These are phyloP conservation scores for Microbotryum scabiosae DNA, from an alignment of 1,284 basidiomycete species.

Conservation along the genomic window DNA sequence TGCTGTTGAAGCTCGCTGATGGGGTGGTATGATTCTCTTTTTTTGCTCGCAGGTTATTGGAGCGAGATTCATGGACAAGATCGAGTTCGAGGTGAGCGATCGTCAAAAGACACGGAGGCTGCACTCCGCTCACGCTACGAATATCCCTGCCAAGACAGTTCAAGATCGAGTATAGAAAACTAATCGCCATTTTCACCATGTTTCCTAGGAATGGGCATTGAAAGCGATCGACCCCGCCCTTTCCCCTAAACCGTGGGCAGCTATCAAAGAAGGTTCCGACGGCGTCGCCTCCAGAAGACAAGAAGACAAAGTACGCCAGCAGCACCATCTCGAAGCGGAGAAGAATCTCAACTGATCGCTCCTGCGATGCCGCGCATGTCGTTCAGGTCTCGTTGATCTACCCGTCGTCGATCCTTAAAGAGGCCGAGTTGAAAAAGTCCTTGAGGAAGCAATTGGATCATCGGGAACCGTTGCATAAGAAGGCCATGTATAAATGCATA, in stretches of 20 bases:
- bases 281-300: neutral
- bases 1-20: neutral
- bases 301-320: neutral
- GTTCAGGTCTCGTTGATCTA: conserved; percentile 31
- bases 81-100: conserved; percentile 28
- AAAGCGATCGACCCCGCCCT: conserved; percentile 33
- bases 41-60: conserved; percentile 19
- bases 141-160: too few species aligned
- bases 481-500: conserved; percentile 26
- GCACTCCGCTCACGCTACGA: too few species aligned
- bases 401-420: conserved; percentile 21
- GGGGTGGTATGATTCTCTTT: neutral
- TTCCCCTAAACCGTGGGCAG: conserved; percentile 21
- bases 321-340: neutral
- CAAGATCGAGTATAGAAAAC: neutral
- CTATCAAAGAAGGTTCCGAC: neutral
- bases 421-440: conserved; percentile 8
- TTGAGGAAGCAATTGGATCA: conserved; percentile 26
- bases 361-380: neutral
- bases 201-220: conserved; percentile 31
- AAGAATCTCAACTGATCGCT: too few species aligned
- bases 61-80: conserved; percentile 32
- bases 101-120: too few species aligned
- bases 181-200: too few species aligned
- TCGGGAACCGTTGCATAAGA: conserved; percentile 31